These are phyloP conservation scores for Penicillium chermesinum DNA, from an alignment of 495 filamentous ascomycete species.

Conservation along the genomic window DNA sequence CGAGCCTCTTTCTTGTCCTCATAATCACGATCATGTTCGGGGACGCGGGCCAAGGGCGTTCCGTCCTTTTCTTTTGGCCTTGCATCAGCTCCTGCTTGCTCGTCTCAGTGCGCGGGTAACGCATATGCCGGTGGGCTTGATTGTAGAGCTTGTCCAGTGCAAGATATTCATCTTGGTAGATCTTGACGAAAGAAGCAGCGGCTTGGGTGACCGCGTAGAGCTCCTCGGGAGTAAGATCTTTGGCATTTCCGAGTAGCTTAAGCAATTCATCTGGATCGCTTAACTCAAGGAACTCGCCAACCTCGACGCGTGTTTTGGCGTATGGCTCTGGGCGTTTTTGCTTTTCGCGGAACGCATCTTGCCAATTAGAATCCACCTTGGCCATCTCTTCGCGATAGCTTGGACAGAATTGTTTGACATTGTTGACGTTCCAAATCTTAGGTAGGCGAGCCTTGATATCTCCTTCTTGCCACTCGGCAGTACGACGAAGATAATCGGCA, in stretches of 20 bases:
- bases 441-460: slow-evolving; percentile 54
- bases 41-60: slow-evolving; percentile 16
- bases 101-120: slow-evolving; percentile 6
- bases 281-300: slow-evolving; percentile 45
- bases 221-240: slow-evolving; percentile 36
- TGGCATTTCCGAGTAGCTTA: slow-evolving; percentile 32
- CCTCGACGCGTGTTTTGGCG: slow-evolving; percentile 24
- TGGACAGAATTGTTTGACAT: slow-evolving; percentile 40
- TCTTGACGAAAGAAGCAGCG: slow-evolving; percentile 46
- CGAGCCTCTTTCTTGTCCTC: slow-evolving; percentile 41
- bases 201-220: slow-evolving; percentile 52
- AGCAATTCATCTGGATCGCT: slow-evolving; percentile 30
- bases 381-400: slow-evolving; percentile 30
- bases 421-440: slow-evolving; percentile 55
- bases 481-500: slow-evolving; percentile 17
- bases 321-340: slow-evolving; percentile 41
- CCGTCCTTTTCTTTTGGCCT: slow-evolving; percentile 17
- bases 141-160: slow-evolving; percentile 54
- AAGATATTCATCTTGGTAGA: slow-evolving; percentile 62
- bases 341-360: slow-evolving; percentile 30
- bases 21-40: slow-evolving; percentile 20
- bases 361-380: slow-evolving; percentile 28
- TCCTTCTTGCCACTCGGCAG: slow-evolving; percentile 15
- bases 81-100: slow-evolving; percentile 14
- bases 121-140: slow-evolving; percentile 38